A percentile compares a stretch with the other conserved stretches of the same genome.
Conservation (phyloP, 2,329 filamentous ascomycete genomes). For the Sclerotinia subarctica region DNA sequence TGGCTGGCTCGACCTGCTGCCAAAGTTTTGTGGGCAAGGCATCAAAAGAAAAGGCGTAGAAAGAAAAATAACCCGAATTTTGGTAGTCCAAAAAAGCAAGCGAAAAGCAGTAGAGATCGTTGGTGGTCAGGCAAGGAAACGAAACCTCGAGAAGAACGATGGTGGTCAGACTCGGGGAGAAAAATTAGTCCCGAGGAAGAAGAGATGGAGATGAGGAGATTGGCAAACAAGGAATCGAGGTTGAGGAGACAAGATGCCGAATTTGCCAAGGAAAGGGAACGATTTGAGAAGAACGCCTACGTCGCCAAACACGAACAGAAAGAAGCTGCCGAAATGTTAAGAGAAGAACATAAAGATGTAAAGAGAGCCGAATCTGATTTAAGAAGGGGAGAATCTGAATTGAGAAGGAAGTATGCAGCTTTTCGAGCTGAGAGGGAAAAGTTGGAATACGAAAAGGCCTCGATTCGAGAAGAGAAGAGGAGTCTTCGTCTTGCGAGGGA, state of each 20-base stretch:
- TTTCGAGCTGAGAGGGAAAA: not conserved
- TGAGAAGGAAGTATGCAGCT: not conserved
- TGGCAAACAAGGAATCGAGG: not conserved
- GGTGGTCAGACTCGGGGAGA: not conserved
- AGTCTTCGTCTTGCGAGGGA: not conserved
- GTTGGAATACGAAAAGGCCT: slow-evolving; percentile 6
- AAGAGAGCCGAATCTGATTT: not conserved
- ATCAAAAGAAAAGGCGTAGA: not conserved
- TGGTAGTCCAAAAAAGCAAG: not conserved
- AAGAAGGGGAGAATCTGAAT: not conserved
- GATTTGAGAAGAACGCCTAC: not conserved
- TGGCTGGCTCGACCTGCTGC: slow-evolving; percentile 6
- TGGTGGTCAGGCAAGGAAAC: not conserved
- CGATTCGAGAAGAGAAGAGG: slow-evolving; percentile 7
- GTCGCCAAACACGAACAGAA: not conserved
- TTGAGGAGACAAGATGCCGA: not conserved
- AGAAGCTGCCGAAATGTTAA: not conserved
- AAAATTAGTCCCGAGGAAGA: not conserved
- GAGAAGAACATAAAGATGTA: not conserved
- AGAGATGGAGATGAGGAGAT: not conserved
- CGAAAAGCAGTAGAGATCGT: not conserved
- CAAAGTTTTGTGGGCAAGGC: not conserved
- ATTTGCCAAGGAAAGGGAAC: not conserved
- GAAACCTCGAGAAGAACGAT: not conserved
- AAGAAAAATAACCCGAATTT: not conserved